These are phyloP conservation scores for Chalciporus pseudorubinellus DNA, from an alignment of 768 basidiomycete genomes.

Conservation along the genomic window DNA sequence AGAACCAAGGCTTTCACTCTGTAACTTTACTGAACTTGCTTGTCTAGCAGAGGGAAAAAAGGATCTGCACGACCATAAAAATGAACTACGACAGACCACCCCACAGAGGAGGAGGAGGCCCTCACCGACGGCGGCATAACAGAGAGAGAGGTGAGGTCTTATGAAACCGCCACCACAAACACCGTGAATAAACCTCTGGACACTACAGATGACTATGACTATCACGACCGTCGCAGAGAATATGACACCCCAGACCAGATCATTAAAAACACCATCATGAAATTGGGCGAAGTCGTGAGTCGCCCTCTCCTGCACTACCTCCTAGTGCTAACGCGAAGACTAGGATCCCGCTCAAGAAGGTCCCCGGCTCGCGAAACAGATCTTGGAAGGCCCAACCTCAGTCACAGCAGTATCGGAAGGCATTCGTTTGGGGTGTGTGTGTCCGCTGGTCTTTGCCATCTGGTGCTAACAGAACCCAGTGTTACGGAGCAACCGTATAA, in stretches of 20 bases:
- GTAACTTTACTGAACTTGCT: not conserved
- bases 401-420: slow-evolving; percentile 70
- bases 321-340: slow-evolving; percentile 5
- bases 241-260: slow-evolving; percentile 74
- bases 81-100: slow-evolving; percentile 60
- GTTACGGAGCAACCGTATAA: slow-evolving; percentile 94
- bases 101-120: slow-evolving; percentile 42
- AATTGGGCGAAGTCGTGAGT: slow-evolving; percentile 81
- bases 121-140: slow-evolving; percentile 44
- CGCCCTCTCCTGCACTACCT: not conserved
- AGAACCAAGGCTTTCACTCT: no score
- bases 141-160: slow-evolving; percentile 48
- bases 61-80: slow-evolving; percentile 4
- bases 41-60: not conserved
- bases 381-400: slow-evolving; percentile 57
- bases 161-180: not conserved
- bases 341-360: slow-evolving; percentile 75
- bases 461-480: slow-evolving; percentile 37
- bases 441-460: not conserved
- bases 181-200: not conserved
- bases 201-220: slow-evolving; percentile 55
- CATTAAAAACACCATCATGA: slow-evolving; percentile 63
- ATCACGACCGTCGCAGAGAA: slow-evolving; percentile 63
- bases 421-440: slow-evolving; percentile 62
- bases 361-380: slow-evolving; percentile 60